Conservation (phyloP, 176 grass and related monocot species). For the Oryza punctata region DNA sequence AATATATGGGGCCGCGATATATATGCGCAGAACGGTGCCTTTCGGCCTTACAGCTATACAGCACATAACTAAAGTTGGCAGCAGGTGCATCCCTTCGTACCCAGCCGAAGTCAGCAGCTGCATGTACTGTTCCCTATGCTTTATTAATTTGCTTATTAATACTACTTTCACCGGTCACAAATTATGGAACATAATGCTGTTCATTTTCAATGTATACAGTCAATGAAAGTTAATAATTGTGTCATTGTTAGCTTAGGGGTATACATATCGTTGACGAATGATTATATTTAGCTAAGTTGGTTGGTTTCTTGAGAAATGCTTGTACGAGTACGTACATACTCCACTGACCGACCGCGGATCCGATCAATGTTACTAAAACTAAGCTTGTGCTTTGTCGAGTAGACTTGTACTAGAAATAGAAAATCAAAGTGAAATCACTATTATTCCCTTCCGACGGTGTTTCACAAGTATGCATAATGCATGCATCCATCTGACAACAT, state of each 20-base stretch:
- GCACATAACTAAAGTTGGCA: constrained; percentile 19
- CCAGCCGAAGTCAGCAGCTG: neutral
- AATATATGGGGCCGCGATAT: neutral
- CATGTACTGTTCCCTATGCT: neutral
- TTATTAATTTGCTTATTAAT: neutral
- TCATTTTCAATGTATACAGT: too few relatives aligned
- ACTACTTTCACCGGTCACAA: too few relatives aligned
- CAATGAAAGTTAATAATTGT: too few relatives aligned
- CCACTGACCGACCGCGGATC: neutral
- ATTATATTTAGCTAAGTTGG: neutral
- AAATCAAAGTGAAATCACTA: neutral
- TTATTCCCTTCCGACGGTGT: neutral
- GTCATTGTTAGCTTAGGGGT: neutral
- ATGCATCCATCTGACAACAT: too few relatives aligned
- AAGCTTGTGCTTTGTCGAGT: neutral
- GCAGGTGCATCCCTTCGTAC: neutral
- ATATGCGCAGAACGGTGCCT: neutral
- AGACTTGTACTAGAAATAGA: neutral
- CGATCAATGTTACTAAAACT: neutral
- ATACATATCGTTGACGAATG: neutral
- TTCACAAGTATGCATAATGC: neutral
- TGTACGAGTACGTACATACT: neutral
- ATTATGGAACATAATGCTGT: too few relatives aligned
- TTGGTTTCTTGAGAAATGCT: neutral
- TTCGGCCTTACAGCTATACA: neutral